phyloP scores from a whole-genome alignment of 192 early-diverging fungal genomes.

The Coemansia sp. region DNA sequence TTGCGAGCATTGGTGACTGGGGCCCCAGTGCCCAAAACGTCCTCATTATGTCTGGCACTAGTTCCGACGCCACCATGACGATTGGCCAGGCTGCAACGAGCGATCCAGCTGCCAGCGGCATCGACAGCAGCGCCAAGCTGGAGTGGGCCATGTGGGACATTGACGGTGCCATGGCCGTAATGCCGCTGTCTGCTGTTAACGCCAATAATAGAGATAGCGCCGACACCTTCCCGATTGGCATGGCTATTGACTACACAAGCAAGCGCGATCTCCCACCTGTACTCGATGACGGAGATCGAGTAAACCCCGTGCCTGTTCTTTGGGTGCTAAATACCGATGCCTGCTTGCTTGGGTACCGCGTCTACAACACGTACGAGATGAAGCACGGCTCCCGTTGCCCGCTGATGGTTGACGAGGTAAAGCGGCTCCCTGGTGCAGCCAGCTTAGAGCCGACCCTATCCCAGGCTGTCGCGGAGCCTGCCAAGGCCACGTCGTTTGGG shows the following conservation, averaged over 20 bases:
- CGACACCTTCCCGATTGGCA: conserved; percentile 68
- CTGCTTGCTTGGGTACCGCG: conserved; percentile 62
- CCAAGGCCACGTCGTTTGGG: conserved; percentile 22
- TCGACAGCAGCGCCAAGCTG: conserved; percentile 17
- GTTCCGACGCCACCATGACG: conserved; percentile 37
- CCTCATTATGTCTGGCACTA: conserved; percentile 31
- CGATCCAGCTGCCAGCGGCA: conserved; percentile 6
- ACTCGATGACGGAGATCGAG: conserved; percentile 53
- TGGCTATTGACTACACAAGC: conserved; percentile 72
- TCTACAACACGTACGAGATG: conserved; percentile 60
- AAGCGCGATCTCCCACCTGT: conserved; percentile 55
- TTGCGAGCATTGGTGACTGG: conserved; percentile 60
- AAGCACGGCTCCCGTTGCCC: conserved; percentile 37
- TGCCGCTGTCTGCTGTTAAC: conserved; percentile 57
- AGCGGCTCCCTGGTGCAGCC: conserved; percentile 13
- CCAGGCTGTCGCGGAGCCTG: not conserved
- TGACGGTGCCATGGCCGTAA: conserved; percentile 55
- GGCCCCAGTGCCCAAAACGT: conserved; percentile 49
- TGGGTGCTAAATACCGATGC: conserved; percentile 70
- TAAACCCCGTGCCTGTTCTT: conserved; percentile 67
- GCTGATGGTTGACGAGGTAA: conserved; percentile 34
- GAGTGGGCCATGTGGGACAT: conserved; percentile 71
- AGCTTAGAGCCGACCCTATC: not conserved
- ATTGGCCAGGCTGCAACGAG: conserved; percentile 31
- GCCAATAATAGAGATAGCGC: conserved; percentile 37